Evolutionary conservation across 768 basidiomycete species (phyloP).

Genomic region (Kwoniella heveanensis): DNA sequence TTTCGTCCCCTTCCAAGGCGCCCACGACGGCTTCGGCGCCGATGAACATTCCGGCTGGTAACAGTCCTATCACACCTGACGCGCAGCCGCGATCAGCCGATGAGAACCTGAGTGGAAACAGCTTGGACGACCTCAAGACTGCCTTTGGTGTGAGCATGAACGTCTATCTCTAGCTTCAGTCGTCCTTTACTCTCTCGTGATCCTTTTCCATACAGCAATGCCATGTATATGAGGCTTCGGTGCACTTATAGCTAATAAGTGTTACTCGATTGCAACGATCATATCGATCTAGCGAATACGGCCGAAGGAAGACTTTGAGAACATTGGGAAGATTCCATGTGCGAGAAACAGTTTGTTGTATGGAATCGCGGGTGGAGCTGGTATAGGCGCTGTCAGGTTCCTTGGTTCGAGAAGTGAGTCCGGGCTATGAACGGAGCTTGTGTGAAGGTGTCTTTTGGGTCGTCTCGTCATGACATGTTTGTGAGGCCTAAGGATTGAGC

Average conservation of each 20-base stretch:
- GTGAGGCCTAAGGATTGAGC: too few species aligned
- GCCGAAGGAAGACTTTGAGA: conserved; percentile 41
- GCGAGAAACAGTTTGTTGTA: conserved; percentile 49
- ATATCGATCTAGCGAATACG: conserved; percentile 32
- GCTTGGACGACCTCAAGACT: conserved; percentile 31
- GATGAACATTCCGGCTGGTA: conserved; percentile 50
- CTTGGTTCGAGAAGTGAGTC: conserved; percentile 48
- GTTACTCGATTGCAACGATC: too few species aligned
- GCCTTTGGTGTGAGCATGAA: conserved; percentile 39
- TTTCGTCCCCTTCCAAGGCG: not conserved
- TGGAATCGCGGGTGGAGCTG: conserved; percentile 52
- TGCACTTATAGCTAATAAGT: too few species aligned
- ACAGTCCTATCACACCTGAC: conserved; percentile 35
- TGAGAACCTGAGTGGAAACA: conserved; percentile 44
- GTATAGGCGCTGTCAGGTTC: conserved; percentile 48
- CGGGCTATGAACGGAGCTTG: too few species aligned
- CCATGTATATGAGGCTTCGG: too few species aligned
- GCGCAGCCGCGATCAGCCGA: conserved; percentile 14
- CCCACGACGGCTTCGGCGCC: conserved; percentile 12
- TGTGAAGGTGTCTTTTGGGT: too few species aligned
- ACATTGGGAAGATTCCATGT: conserved; percentile 53
- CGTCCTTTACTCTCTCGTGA: not conserved
- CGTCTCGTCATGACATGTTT: too few species aligned
- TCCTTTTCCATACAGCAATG: too few species aligned
- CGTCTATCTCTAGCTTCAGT: not conserved